Evolutionary conservation across 2,329 filamentous ascomycete species (phyloP).

Genomic region (Coleophoma eucalyptorum): DNA sequence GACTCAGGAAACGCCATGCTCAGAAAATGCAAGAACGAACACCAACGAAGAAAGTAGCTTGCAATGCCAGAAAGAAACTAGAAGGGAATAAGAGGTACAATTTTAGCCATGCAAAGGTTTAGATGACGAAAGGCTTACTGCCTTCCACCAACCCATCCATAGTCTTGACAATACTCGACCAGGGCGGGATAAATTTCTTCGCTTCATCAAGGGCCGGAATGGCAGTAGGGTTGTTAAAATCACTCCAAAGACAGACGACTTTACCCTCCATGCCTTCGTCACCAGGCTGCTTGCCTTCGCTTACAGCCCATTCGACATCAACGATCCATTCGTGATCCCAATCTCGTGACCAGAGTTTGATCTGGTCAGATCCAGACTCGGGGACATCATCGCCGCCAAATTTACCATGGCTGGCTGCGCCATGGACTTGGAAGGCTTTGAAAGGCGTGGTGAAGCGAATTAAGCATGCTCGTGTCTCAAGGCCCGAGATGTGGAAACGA

Average conservation of each 20-base stretch:
- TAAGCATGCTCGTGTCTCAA: conserved; percentile 76
- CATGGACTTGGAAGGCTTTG: conserved; percentile 58
- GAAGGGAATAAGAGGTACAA: too few relatives aligned
- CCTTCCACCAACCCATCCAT: conserved; percentile 80
- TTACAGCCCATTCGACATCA: conserved; percentile 58
- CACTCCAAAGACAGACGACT: conserved; percentile 82
- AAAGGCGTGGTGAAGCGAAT: conserved; percentile 69
- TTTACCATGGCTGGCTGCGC: conserved; percentile 56
- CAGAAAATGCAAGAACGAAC: too few relatives aligned
- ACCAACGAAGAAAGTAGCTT: too few relatives aligned
- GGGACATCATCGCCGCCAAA: conserved; percentile 55
- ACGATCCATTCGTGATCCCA: conserved; percentile 73
- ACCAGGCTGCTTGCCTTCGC: conserved; percentile 23
- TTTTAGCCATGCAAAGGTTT: background rate
- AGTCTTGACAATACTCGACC: conserved; percentile 75
- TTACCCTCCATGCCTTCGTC: conserved; percentile 52
- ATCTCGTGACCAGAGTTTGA: conserved; percentile 78
- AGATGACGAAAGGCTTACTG: conserved; percentile 52
- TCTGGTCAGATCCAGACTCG: conserved; percentile 58
- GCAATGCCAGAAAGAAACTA: too few relatives aligned
- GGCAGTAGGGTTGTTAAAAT: conserved; percentile 65
- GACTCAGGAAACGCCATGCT: too few relatives aligned
- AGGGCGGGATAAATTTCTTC: conserved; percentile 69
- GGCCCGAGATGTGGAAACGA: conserved; percentile 62
- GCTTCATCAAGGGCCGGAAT: conserved; percentile 86